A percentile compares a stretch with the other conserved stretches of the same genome.
Conservation (phyloP, 208 protist species). For the Leishmania arabica region DNA sequence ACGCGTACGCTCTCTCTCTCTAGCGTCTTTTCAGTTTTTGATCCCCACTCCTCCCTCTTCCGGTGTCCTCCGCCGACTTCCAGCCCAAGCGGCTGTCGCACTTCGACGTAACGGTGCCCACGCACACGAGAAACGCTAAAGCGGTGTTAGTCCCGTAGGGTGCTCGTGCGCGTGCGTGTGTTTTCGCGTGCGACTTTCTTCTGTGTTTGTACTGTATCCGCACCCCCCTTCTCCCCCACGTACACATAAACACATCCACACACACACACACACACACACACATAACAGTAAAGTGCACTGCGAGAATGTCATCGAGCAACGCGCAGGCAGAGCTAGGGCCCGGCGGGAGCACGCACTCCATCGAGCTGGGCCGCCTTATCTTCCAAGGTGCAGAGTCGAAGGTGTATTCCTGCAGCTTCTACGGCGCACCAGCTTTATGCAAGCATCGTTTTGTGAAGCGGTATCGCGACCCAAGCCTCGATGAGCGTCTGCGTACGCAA, state of each 20-base stretch:
- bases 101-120: background rate
- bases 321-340: slow-evolving; percentile 9
- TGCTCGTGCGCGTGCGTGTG: background rate
- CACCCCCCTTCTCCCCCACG: background rate
- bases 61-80: background rate
- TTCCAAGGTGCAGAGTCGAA: slow-evolving; percentile 83
- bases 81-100: background rate
- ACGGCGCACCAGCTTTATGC: slow-evolving; percentile 54
- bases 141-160: background rate
- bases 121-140: background rate
- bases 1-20: background rate
- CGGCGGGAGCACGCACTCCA: background rate
- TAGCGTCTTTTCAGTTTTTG: no score
- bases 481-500: slow-evolving; percentile 76
- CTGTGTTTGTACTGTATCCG: background rate
- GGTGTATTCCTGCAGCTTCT: slow-evolving; percentile 74
- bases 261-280: background rate
- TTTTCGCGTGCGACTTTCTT: background rate
- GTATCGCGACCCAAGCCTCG: slow-evolving; percentile 78
- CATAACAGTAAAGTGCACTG: background rate
- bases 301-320: background rate
- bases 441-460: slow-evolving; percentile 80
- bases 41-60: no score
- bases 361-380: slow-evolving; percentile 35
- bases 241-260: background rate